Evolutionary conservation across 2,329 filamentous ascomycete genomes (phyloP).

Genomic region (Penicillium sp.): DNA sequence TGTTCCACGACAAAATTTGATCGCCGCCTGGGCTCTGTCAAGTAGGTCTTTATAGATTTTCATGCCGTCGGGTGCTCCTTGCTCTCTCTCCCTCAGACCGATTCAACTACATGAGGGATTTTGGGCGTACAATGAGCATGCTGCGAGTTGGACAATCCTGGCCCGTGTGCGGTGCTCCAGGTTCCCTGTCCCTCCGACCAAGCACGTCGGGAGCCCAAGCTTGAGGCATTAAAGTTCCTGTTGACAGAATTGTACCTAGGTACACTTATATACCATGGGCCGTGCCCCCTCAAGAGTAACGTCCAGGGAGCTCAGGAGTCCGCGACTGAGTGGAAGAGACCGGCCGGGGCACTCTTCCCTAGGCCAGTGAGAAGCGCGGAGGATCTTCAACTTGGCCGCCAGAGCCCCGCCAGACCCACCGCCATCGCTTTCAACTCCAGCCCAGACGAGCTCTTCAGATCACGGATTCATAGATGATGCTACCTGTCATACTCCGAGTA

Average conservation of each 20-base stretch:
- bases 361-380: constrained; percentile 29
- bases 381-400: constrained; percentile 30
- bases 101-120: constrained; percentile 5
- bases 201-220: constrained; percentile 5
- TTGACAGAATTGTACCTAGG: constrained; percentile 4
- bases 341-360: constrained; percentile 19
- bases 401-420: constrained; percentile 29
- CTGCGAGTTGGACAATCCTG: background rate
- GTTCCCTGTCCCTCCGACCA: background rate
- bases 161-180: background rate
- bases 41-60: background rate
- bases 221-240: constrained; percentile 5
- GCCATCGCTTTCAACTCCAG: constrained; percentile 23
- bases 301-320: constrained; percentile 4
- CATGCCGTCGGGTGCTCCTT: background rate
- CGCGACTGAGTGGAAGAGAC: constrained; percentile 10
- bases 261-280: background rate
- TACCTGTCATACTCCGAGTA: constrained; percentile 24
- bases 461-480: constrained; percentile 4
- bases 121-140: background rate
- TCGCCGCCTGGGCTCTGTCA: background rate
- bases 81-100: background rate
- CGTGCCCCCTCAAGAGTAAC: background rate
- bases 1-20: constrained; percentile 15
- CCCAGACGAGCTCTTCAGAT: constrained; percentile 5